Evolutionary conservation across 1,284 basidiomycete species (phyloP).

Genomic region (Blastosporella zonata): DNA sequence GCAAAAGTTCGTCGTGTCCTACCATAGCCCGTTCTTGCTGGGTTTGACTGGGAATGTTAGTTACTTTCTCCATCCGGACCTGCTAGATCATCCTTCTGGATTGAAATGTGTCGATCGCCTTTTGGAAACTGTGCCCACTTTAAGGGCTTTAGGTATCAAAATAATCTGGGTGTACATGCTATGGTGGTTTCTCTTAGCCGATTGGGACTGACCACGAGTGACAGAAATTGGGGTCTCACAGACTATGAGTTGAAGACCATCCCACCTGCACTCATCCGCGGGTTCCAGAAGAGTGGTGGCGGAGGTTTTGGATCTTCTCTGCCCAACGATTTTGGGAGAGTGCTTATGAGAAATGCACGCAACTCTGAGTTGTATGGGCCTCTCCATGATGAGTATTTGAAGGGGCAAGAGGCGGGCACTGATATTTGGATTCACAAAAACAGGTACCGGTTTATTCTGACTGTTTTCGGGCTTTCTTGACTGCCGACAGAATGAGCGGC

Average conservation of each 20-base stretch:
- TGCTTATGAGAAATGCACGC: slow-evolving; percentile 57
- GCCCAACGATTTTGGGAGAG: slow-evolving; percentile 50
- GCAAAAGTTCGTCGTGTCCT: slow-evolving; percentile 54
- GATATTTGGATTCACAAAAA: slow-evolving; percentile 76
- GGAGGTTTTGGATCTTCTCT: slow-evolving; percentile 59
- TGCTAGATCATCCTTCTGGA: slow-evolving; percentile 54
- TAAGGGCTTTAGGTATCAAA: slow-evolving; percentile 53
- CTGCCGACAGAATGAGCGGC: slow-evolving; percentile 54
- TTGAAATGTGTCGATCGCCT: slow-evolving; percentile 57
- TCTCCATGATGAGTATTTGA: slow-evolving; percentile 51
- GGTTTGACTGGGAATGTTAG: slow-evolving; percentile 26
- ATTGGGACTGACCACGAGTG: neutral
- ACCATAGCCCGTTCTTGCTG: neutral
- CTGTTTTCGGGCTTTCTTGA: neutral
- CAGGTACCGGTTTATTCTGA: slow-evolving; percentile 35
- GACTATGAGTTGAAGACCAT: slow-evolving; percentile 59
- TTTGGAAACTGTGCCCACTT: slow-evolving; percentile 43
- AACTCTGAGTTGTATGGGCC: slow-evolving; percentile 58
- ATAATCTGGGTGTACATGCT: slow-evolving; percentile 62
- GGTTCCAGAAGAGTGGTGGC: slow-evolving; percentile 47
- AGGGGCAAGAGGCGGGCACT: slow-evolving; percentile 50
- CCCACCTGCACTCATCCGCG: slow-evolving; percentile 52
- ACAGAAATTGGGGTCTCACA: slow-evolving; percentile 69
- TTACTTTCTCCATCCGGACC: slow-evolving; percentile 64
- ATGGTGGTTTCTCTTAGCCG: neutral